Base-by-base conservation (phyloP, 2,329 filamentous ascomycete genomes). In the Penicillium sp. region DNA sequence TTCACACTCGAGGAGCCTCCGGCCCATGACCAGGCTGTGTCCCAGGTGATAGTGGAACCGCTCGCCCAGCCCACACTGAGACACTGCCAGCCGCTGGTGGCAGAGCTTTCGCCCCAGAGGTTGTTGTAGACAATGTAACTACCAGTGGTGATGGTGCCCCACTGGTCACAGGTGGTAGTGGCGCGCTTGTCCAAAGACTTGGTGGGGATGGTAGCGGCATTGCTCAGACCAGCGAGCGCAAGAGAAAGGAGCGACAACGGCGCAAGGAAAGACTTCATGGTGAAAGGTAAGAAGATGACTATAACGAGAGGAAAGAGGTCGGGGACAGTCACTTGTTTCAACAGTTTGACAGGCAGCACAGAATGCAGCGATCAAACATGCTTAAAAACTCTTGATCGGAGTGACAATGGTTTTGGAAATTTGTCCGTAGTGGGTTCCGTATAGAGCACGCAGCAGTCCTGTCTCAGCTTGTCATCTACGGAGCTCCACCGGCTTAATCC, bases 111-210 rank as follows among this genome's bases (percentile, higher is more conserved):
- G 25, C 79, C 79, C 81, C 81, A 83, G 60, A 81, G 78, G 69
- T 82, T 77, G 65, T 82, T 80, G 70, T 81, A 82, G 52, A 83
- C 62, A 44, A 73, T 81, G 67, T 78, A 82, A 40, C 68, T 70
- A 31, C 74, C 75, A 0, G 71, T 73, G 1, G 66, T 61, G 14
- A 69, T 53, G 5, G 72, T 70, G 37, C 66, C 77, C 58, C 67
- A 80, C 57, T 75, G 68, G 15, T 70, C 77, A 55, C 78, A 81
- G 62, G 67, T 67, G 50, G 71, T 64, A n/a, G 63, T 55, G n/a
- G 68, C 65, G 33, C 68, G 66, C 46, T 49, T 37, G 43, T 53
- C 52, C 41, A 70, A 51, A 14, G 63, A 56, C 48, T 62, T 63
- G 31, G 59, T 60, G 1, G 66, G 59, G 42, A 64, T 23, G 22